Percentiles rank a stretch among this genome's conserved stretches.
phyloP scores from a whole-genome alignment of 2,329 filamentous ascomycete species.

The Xylaria sp. region DNA sequence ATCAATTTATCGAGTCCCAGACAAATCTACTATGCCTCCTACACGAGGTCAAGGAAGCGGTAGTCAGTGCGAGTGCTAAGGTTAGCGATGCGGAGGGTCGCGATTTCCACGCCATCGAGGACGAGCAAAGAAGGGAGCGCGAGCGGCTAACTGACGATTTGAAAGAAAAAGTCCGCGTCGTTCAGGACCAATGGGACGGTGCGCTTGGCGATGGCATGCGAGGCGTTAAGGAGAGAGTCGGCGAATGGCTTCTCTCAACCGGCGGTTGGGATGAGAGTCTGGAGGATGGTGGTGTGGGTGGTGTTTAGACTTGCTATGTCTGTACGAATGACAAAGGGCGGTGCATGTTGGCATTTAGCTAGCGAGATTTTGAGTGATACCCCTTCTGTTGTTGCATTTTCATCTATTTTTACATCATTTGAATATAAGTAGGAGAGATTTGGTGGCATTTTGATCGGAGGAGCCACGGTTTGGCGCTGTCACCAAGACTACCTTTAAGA shows the following conservation, averaged over 20 bases:
- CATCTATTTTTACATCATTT: conserved; percentile 15
- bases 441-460: neutral
- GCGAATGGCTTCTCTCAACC: conserved; percentile 75
- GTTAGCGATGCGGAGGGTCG: conserved; percentile 73
- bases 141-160: conserved; percentile 81
- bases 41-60: conserved; percentile 87
- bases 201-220: conserved; percentile 83
- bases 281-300: conserved; percentile 66
- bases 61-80: conserved; percentile 70
- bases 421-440: neutral
- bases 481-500: neutral
- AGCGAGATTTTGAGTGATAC: conserved; percentile 34
- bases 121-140: conserved; percentile 74
- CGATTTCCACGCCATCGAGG: conserved; percentile 59
- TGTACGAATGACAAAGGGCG: conserved; percentile 44
- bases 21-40: conserved; percentile 89
- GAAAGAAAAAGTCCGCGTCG: conserved; percentile 91
- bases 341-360: conserved; percentile 20
- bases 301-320: conserved; percentile 51
- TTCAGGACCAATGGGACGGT: conserved; percentile 91
- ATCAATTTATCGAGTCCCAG: conserved; percentile 97
- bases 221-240: conserved; percentile 78
- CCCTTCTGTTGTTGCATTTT: conserved; percentile 34
- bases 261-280: conserved; percentile 90
- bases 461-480: neutral